These are phyloP conservation scores for Cyclocybe cylindracea DNA, from an alignment of 768 basidiomycete species.

Conservation along the genomic window DNA sequence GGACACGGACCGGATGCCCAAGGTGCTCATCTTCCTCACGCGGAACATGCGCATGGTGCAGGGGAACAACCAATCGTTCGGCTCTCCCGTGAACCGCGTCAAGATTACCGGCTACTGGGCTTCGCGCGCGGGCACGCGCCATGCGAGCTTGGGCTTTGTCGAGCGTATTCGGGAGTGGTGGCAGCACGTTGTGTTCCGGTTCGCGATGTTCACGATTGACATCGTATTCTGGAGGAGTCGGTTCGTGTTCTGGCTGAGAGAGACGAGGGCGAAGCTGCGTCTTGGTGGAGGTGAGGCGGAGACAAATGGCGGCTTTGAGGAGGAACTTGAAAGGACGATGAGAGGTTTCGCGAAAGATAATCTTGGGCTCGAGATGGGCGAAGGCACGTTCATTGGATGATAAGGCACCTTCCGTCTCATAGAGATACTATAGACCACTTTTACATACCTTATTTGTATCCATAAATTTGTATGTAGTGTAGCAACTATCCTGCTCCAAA, in stretches of 20 bases:
- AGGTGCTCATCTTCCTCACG: constrained; percentile 72
- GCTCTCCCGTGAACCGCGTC: constrained; percentile 87
- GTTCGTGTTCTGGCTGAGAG: constrained; percentile 49
- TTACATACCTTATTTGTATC: too few species aligned
- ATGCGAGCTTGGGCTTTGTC: constrained; percentile 38
- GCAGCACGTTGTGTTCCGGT: constrained; percentile 62
- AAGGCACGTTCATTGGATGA: constrained; percentile 55
- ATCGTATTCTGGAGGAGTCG: constrained; percentile 67
- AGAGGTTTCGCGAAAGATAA: constrained; percentile 74
- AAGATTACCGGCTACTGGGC: constrained; percentile 89
- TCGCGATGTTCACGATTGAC: constrained; percentile 70
- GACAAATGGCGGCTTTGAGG: constrained; percentile 62
- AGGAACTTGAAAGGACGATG: constrained; percentile 77
- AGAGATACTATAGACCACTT: too few species aligned
- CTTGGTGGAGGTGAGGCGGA: constrained; percentile 47
- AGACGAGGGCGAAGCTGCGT: constrained; percentile 31
- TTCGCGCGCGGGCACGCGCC: constrained; percentile 59
- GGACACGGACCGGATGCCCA: constrained; percentile 80
- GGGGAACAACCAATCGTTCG: constrained; percentile 81
- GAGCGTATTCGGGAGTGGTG: constrained; percentile 53
- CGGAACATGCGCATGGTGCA: constrained; percentile 75
- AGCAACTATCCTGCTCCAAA: too few species aligned
- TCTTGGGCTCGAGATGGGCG: constrained; percentile 74
- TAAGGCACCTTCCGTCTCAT: too few species aligned
- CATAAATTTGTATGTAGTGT: too few species aligned